phyloP scores from a whole-genome alignment of 768 basidiomycete genomes.

The Amanita thiersii region DNA sequence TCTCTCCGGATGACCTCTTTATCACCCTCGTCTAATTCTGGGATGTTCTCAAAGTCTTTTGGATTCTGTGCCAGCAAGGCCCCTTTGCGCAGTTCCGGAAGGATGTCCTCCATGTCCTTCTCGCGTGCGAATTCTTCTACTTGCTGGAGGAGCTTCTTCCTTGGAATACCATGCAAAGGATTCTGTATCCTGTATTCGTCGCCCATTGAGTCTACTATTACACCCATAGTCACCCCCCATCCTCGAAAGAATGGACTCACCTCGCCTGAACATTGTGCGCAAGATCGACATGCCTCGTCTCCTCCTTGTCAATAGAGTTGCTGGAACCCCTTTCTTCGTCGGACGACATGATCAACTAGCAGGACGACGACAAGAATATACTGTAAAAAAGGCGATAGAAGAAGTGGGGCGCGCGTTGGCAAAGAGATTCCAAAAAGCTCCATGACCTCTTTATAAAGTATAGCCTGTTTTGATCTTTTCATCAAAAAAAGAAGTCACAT shows the following conservation, averaged over 20 bases:
- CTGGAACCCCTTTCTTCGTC: slow-evolving; percentile 10
- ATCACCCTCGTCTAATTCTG: slow-evolving; percentile 29
- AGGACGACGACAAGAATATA: background rate
- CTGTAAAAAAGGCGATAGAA: background rate
- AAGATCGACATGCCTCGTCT: slow-evolving; percentile 18
- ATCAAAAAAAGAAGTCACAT: too few relatives aligned
- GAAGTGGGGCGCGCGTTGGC: background rate
- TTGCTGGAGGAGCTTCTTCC: slow-evolving; percentile 48
- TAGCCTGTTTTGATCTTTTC: background rate
- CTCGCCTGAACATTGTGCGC: slow-evolving; percentile 34
- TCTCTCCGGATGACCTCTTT: slow-evolving; percentile 35
- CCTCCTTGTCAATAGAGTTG: slow-evolving; percentile 19
- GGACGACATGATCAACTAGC: background rate
- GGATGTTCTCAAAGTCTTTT: slow-evolving; percentile 31
- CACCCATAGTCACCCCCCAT: too few relatives aligned
- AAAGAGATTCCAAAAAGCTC: background rate
- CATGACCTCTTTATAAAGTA: slow-evolving; percentile 1
- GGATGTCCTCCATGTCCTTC: slow-evolving; percentile 35
- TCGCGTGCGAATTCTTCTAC: slow-evolving; percentile 54
- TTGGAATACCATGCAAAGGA: slow-evolving; percentile 46
- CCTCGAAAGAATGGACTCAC: slow-evolving; percentile 15
- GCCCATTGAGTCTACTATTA: background rate
- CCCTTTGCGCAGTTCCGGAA: slow-evolving; percentile 50
- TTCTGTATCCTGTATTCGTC: slow-evolving; percentile 30
- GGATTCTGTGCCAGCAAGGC: slow-evolving; percentile 71